Conservation (phyloP, 2,329 filamentous ascomycete species). For the Venturia oleaginea region DNA sequence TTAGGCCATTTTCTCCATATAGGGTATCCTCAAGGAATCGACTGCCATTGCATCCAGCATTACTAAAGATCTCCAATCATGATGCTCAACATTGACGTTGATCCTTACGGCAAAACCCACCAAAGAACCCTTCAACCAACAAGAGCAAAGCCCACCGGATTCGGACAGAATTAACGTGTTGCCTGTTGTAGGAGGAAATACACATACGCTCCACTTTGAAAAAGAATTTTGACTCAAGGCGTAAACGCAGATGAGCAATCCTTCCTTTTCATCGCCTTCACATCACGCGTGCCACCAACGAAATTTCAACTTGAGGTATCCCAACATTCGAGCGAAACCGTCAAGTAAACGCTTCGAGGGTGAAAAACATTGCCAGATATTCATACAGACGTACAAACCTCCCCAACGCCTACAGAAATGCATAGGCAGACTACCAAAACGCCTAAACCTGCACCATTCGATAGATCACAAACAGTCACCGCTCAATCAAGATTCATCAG, state of each 20-base stretch:
- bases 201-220: too few relatives aligned
- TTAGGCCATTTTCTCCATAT: too few relatives aligned
- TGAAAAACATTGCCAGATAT: background rate
- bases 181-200: too few relatives aligned
- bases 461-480: background rate
- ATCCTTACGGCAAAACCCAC: too few relatives aligned
- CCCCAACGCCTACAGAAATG: background rate
- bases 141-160: too few relatives aligned
- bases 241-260: background rate
- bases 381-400: background rate
- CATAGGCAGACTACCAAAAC: background rate
- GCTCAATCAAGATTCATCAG: constrained; percentile 19
- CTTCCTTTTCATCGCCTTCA: background rate
- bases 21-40: too few relatives aligned
- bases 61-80: too few relatives aligned
- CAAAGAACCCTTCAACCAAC: too few relatives aligned
- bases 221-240: background rate
- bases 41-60: too few relatives aligned
- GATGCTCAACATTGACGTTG: too few relatives aligned
- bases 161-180: too few relatives aligned
- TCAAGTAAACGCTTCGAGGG: background rate
- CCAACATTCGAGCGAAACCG: background rate
- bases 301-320: background rate
- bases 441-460: background rate
- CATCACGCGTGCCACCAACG: background rate